phyloP scores from a whole-genome alignment of 495 filamentous ascomycete species.

The Penicillium chermesinum region DNA sequence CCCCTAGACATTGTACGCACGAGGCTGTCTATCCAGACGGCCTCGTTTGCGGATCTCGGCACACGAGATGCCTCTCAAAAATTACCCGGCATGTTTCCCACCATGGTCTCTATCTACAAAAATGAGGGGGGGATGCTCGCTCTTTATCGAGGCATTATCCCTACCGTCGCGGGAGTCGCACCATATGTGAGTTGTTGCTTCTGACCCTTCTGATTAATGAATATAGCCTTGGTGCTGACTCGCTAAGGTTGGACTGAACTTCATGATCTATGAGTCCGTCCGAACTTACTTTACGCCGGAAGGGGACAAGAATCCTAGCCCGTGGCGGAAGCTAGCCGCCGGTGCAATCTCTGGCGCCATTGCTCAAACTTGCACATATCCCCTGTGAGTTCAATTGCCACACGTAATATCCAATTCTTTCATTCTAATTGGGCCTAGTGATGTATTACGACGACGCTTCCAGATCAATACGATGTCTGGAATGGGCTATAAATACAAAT shows the following conservation, averaged over 20 bases:
- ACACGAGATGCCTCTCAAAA: constrained; percentile 41
- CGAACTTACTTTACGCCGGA: constrained; percentile 81
- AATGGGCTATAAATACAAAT: constrained; percentile 95
- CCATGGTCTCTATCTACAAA: constrained; percentile 78
- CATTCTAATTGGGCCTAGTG: constrained; percentile 43
- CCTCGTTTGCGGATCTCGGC: constrained; percentile 77
- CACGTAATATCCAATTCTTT: constrained; percentile 3
- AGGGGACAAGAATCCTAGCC: constrained; percentile 76
- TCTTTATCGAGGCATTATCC: constrained; percentile 86
- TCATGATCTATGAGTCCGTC: constrained; percentile 93
- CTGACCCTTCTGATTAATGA: no score
- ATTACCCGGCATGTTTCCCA: constrained; percentile 89
- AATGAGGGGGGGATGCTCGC: constrained; percentile 80
- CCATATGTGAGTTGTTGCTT: constrained; percentile 66
- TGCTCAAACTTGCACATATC: constrained; percentile 96
- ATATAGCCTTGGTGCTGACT: no score
- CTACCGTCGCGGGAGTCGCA: constrained; percentile 91
- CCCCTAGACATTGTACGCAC: constrained; percentile 97
- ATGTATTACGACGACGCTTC: constrained; percentile 91
- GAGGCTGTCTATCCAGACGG: constrained; percentile 90
- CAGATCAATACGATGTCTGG: constrained; percentile 99
- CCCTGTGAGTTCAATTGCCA: constrained; percentile 67
- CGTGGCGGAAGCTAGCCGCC: constrained; percentile 75
- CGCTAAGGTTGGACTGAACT: constrained; percentile 83
- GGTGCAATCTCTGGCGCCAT: constrained; percentile 93